Base-by-base conservation (phyloP, 2,329 filamentous ascomycete genomes). In the Lecanicillium sp. region DNA sequence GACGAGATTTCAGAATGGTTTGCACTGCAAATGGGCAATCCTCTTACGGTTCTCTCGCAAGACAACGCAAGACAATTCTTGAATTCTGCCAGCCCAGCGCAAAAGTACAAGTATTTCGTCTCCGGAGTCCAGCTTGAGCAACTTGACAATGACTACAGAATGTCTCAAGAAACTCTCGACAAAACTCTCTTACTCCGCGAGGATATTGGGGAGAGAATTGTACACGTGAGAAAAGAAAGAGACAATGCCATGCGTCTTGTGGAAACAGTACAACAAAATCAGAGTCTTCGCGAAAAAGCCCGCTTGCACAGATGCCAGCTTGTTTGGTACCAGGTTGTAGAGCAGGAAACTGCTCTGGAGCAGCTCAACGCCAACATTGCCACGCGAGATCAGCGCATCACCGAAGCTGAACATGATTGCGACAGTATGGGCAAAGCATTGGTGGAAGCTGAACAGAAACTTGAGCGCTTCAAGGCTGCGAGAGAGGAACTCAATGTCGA, bases 91-190 rank as follows among this genome's bases (percentile, higher is more conserved):
- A 86, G 82, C 2, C 80, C 90, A 0, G 71, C 79, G 3, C 83
- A 91, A 51, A 98, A 98, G 63, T 98, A 97, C 73, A 93, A 88
- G 56, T 96, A 96, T 60, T 98, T 98, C 61, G 79, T 95, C 51
- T 89, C 90, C 58, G 93, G 93, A 21, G 94, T 95, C 0, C 90
- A 97, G 58, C 78, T 98, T 1, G 89, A 97, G 62, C 85, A 91
- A 57, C 75, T 98, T 9, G 89, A 95, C 62, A 84, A 88, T 52
- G 93, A 98, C 60, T 98, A 98, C 65, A 80, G 83, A 50, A 72
- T 95, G 49, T 81, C 96, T 12, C 82, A 86, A 52, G 85, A 95
- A 55, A 84, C 80, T 3, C 73, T 93, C 17, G 86, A 95, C 54
- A 79, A 79, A 27, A 87, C 65, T 2, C 49, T 66, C 2, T 49